Percentiles rank a stretch among this genome's conserved stretches.
Evolutionary conservation across 1,139 yeast species (phyloP).

Genomic region (Kurtzmaniella natalensis): DNA sequence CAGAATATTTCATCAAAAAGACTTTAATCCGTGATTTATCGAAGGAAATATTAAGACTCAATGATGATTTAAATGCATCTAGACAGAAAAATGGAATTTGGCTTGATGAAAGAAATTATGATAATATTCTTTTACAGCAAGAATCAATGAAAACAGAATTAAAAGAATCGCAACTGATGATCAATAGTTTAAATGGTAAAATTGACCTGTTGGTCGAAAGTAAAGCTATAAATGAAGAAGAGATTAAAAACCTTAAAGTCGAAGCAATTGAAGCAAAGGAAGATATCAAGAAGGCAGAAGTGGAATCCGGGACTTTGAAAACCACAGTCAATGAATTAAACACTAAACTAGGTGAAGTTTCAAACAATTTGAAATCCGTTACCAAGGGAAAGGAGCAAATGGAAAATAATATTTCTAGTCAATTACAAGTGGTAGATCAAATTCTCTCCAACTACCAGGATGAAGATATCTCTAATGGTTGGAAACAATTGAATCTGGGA

Average conservation of each 20-base stretch:
- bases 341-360: background rate
- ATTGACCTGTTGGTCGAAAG: constrained; percentile 10
- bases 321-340: background rate
- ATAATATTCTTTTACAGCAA: constrained; percentile 36
- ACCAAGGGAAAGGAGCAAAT: background rate
- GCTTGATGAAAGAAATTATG: constrained; percentile 56
- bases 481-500: background rate
- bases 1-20: constrained; percentile 51
- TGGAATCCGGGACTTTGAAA: background rate
- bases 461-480: background rate
- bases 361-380: background rate
- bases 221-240: background rate
- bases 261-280: constrained; percentile 1
- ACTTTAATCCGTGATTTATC: constrained; percentile 57
- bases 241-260: constrained; percentile 1
- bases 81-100: constrained; percentile 60
- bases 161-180: constrained; percentile 16
- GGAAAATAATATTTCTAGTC: background rate
- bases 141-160: constrained; percentile 22
- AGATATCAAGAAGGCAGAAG: background rate
- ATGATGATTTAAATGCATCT: constrained; percentile 58
- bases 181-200: constrained; percentile 13
- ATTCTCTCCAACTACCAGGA: background rate
- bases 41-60: constrained; percentile 50
- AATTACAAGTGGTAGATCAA: background rate